Evolutionary conservation across 805 yeast species (phyloP).

Genomic region (Torulaspora franciscae): DNA sequence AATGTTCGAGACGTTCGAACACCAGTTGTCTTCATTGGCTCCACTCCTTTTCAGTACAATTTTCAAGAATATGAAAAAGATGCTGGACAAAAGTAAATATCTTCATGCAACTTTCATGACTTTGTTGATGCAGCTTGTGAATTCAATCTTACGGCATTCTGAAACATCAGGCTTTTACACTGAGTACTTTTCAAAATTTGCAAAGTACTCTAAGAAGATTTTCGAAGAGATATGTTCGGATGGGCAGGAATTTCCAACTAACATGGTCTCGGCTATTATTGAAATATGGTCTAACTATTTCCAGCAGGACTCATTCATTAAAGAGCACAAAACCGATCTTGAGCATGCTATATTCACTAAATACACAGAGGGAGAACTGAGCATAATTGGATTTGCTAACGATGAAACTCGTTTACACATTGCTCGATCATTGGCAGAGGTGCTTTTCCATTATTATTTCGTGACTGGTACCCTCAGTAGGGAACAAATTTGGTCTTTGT

Average conservation of each 20-base stretch:
- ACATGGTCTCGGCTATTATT: conserved; percentile 26
- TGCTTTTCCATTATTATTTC: conserved; percentile 30
- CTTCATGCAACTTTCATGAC: conserved; percentile 32
- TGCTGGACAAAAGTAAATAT: conserved; percentile 30
- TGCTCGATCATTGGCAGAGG: conserved; percentile 37
- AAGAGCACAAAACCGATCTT: conserved; percentile 21
- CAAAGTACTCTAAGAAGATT: conserved; percentile 25
- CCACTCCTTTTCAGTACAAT: conserved; percentile 32
- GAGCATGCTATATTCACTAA: conserved; percentile 17
- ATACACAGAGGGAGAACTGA: conserved; percentile 27
- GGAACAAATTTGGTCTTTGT: conserved; percentile 23
- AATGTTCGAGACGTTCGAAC: conserved; percentile 34
- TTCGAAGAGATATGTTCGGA: conserved; percentile 22
- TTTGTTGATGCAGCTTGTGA: conserved; percentile 22
- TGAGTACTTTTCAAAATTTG: conserved; percentile 20
- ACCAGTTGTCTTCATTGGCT: conserved; percentile 34
- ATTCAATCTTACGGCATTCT: conserved; percentile 22
- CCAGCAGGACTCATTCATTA: conserved; percentile 21
- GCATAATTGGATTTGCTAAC: conserved; percentile 30
- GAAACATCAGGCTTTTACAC: conserved; percentile 7
- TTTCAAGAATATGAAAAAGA: conserved; percentile 36
- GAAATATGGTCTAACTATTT: conserved; percentile 24
- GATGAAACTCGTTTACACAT: conserved; percentile 27
- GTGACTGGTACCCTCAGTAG: conserved; percentile 15
- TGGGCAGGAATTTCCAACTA: conserved; percentile 26